A percentile compares a stretch with the other conserved stretches of the same genome.
Conservation (phyloP, 805 yeast species). For the Myxozyma lipomycoides region DNA sequence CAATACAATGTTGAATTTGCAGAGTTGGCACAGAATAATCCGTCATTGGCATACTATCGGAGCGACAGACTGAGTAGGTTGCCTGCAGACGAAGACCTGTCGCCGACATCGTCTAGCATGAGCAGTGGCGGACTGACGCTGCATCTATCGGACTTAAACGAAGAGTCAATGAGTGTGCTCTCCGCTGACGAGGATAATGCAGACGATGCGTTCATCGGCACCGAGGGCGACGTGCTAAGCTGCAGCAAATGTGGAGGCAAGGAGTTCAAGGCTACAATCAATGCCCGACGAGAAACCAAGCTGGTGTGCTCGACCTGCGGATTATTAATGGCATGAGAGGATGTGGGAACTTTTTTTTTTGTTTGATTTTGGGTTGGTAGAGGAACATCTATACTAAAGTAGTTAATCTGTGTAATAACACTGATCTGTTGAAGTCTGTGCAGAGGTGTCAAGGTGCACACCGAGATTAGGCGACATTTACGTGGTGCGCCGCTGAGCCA, state of each 20-base stretch:
- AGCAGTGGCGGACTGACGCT: no score
- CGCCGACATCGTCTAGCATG: neutral
- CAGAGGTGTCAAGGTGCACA: no score
- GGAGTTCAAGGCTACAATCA: constrained; percentile 21
- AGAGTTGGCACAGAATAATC: neutral
- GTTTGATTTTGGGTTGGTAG: no score
- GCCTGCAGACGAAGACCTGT: neutral
- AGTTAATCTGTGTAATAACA: no score
- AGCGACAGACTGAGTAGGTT: neutral
- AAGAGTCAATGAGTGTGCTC: neutral
- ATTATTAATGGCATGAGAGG: constrained; percentile 1
- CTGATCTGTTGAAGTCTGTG: no score
- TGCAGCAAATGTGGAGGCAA: constrained; percentile 16
- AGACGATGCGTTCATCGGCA: neutral
- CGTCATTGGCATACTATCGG: neutral
- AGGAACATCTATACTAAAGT: no score
- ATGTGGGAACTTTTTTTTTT: no score
- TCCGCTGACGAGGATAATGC: constrained; percentile 4
- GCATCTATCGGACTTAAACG: no score
- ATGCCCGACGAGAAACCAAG: constrained; percentile 16
- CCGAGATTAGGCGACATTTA: no score
- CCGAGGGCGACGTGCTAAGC: constrained; percentile 10
- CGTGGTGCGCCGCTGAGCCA: no score
- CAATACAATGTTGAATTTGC: neutral
- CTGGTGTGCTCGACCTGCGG: constrained; percentile 20